Base-by-base conservation (phyloP, 2,329 filamentous ascomycete species). In the Rhinocladiella mackenziei region DNA sequence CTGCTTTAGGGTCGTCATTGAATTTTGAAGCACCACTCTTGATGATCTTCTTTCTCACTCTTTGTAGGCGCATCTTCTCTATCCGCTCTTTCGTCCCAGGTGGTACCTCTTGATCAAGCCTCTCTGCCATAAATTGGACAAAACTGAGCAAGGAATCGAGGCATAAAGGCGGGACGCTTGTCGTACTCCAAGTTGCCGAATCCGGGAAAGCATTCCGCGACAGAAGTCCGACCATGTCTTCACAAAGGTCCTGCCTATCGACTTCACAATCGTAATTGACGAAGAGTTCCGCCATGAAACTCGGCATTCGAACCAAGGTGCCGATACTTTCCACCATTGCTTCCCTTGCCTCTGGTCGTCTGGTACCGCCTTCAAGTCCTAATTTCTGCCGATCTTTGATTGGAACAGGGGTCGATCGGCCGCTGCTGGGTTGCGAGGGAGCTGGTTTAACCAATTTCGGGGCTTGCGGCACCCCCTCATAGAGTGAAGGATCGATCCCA, bases 301-400 rank as follows among this genome's bases (percentile, higher is more conserved):
- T 89, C 1, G 92, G 89, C 73, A 98, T 95, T 30, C 94, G 79
- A 26, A 89, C 86, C 48, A 98, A 72, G 42, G 91, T 89, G 25
- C 91, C 89, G 32, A 98, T 84, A 57, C 86, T 94, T 68, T 98
- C 92, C 3, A 98, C 88, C 92, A 98, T 98, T 22, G 92, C 89
- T 71, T 98, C 92, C 56, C 92, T 79, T 20, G 92, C 89, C 65
- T 98, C 94, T 3, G 92, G 92, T 62, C 94, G 95, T 51, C 92
- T 78, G 25, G 86, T 80, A 6, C 91, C 89, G 1, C 92, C 91
- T 65, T 97, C 92, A 60, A 98, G 73, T 0, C 92, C 92, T 25
- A 97, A 76, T 62, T 88, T 92, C 64, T 94, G 89, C 40, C 92
- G 80, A 60, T 98, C 92, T 61, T 89, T 89, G 41, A 96, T 83